A percentile compares a stretch with the other conserved stretches of the same genome.
Evolutionary conservation across 2,329 filamentous ascomycete species (phyloP).

Genomic region (Cladophialophora chaetospira): DNA sequence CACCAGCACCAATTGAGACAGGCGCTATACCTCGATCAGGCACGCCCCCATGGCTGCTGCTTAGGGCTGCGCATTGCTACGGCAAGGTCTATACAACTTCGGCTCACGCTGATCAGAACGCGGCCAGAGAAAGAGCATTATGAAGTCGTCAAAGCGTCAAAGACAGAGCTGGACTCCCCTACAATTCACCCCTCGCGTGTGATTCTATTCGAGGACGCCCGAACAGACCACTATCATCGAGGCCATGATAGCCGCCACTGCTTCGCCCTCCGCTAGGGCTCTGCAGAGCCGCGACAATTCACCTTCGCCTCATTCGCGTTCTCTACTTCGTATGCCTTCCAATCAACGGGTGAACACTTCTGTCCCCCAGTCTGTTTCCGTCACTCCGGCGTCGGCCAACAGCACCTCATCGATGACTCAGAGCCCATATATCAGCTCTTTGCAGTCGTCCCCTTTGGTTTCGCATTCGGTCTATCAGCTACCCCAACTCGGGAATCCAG

Average conservation of each 20-base stretch:
- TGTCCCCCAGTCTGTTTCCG: conserved; percentile 15
- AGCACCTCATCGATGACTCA: conserved; percentile 29
- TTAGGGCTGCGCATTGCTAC: conserved; percentile 14
- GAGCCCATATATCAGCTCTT: conserved; percentile 31
- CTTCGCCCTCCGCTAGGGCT: conserved; percentile 21
- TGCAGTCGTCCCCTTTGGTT: conserved; percentile 32
- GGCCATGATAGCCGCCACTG: conserved; percentile 22
- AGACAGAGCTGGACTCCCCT: conserved; percentile 32
- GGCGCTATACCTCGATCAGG: conserved; percentile 21
- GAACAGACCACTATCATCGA: neutral
- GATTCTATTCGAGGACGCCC: neutral
- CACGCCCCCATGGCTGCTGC: conserved; percentile 20
- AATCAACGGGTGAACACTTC: conserved; percentile 28
- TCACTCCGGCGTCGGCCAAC: conserved; percentile 29
- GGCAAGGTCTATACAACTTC: conserved; percentile 7
- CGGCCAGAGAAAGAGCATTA: conserved; percentile 14
- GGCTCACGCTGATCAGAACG: conserved; percentile 3
- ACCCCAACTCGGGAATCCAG: conserved; percentile 46
- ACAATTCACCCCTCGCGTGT: conserved; percentile 13
- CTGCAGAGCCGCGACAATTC: conserved; percentile 24
- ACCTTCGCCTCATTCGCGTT: conserved; percentile 23
- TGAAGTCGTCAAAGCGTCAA: conserved; percentile 27
- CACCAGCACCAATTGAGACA: conserved; percentile 21
- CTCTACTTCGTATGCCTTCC: conserved; percentile 26
- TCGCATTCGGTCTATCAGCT: conserved; percentile 17